Percentiles rank a stretch among this genome's conserved stretches.
Evolutionary conservation across 306 rosid genomes (phyloP).

Genomic region (Pachyrhizus erosus): DNA sequence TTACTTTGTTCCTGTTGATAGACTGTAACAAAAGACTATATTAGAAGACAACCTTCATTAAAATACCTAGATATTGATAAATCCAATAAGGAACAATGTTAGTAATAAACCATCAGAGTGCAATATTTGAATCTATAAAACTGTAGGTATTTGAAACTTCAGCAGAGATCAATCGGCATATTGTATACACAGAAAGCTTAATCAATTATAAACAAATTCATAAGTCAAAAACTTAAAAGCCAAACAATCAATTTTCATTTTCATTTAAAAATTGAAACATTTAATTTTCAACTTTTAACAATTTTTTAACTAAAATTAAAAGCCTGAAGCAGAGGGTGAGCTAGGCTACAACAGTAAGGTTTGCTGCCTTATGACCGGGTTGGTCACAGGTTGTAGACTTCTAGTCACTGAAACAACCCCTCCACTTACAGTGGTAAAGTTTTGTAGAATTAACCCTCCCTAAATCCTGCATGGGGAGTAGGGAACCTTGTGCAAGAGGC

Average conservation of each 20-base stretch:
- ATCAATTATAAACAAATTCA: constrained; percentile 28
- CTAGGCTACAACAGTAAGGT: background rate
- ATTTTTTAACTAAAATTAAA: constrained; percentile 19
- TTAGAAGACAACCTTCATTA: constrained; percentile 39
- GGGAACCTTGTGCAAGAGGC: constrained; percentile 27
- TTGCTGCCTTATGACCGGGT: constrained; percentile 18
- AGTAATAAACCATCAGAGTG: background rate
- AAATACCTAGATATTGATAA: constrained; percentile 18
- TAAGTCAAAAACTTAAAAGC: background rate
- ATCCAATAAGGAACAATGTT: background rate
- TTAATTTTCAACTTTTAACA: background rate
- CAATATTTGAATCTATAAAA: background rate
- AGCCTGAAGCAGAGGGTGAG: constrained; percentile 14
- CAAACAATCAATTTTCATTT: constrained; percentile 37
- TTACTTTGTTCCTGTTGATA: constrained; percentile 61
- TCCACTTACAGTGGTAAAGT: constrained; percentile 27
- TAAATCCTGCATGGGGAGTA: constrained; percentile 6
- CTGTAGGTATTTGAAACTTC: constrained; percentile 7
- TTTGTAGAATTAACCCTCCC: constrained; percentile 16
- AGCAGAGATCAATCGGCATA: background rate
- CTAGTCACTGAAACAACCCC: background rate
- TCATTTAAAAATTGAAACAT: background rate
- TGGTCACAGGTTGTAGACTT: background rate
- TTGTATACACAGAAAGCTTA: constrained; percentile 11
- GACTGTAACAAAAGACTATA: constrained; percentile 49